A percentile compares a stretch with the other conserved stretches of the same genome.
Evolutionary conservation across 768 basidiomycete genomes (phyloP).

Genomic region (Mycena venus): DNA sequence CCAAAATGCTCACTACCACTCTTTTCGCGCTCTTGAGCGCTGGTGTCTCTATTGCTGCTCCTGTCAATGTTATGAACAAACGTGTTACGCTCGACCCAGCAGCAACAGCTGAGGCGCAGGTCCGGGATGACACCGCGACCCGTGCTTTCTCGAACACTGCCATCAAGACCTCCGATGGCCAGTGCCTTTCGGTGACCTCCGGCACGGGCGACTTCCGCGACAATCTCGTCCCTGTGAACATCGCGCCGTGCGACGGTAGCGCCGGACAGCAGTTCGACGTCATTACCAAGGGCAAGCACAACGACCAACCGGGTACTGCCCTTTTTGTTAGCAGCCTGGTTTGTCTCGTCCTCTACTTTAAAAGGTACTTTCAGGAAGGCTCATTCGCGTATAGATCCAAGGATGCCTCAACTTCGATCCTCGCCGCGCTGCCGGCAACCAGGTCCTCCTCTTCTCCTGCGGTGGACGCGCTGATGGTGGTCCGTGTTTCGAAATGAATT

Average conservation of each 20-base stretch:
- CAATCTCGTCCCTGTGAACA: conserved; percentile 35
- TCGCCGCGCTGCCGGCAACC: conserved; percentile 35
- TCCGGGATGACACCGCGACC: conserved; percentile 36
- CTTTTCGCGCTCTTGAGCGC: conserved; percentile 32
- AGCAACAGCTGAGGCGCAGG: conserved; percentile 34
- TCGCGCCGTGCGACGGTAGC: conserved; percentile 31
- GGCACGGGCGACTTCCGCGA: conserved; percentile 38
- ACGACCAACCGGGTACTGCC: conserved; percentile 31
- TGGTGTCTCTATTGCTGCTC: conserved; percentile 30
- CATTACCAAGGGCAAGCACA: conserved; percentile 36
- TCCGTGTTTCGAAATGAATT: background rate
- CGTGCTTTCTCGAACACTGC: conserved; percentile 19
- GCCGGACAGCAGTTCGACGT: conserved; percentile 36
- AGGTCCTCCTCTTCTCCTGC: conserved; percentile 32
- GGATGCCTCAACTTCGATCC: conserved; percentile 41
- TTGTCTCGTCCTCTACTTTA: background rate
- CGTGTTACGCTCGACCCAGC: conserved; percentile 24
- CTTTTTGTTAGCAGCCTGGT: conserved; percentile 35
- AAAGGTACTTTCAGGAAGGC: background rate
- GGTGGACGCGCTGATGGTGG: conserved; percentile 27
- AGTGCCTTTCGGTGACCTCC: conserved; percentile 32
- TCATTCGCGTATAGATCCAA: conserved; percentile 22
- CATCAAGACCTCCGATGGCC: conserved; percentile 28
- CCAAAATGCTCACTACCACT: conserved; percentile 30
- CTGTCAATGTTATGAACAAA: conserved; percentile 14